A percentile compares a stretch with the other conserved stretches of the same genome.
phyloP scores from a whole-genome alignment of 768 basidiomycete genomes.

The Coprinopsis marcescibilis region DNA sequence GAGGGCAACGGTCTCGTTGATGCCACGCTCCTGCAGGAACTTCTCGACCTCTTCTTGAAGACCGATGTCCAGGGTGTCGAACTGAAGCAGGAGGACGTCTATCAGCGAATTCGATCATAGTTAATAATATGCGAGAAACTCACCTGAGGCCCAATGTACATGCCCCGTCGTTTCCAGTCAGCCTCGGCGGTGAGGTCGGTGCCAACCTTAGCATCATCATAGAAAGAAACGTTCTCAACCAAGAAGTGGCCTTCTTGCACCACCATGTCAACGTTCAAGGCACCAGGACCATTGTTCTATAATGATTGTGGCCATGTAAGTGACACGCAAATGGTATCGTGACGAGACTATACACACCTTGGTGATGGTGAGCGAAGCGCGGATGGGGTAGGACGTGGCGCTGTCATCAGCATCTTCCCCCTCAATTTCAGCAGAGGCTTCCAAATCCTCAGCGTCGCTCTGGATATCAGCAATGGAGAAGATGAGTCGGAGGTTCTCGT shows the following conservation, averaged over 20 bases:
- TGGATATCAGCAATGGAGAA: constrained; percentile 92
- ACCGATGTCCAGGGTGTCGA: constrained; percentile 80
- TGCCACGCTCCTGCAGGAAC: constrained; percentile 85
- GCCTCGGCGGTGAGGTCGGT: constrained; percentile 80
- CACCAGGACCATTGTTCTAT: constrained; percentile 51
- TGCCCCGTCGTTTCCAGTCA: constrained; percentile 88
- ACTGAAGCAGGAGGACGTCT: too few relatives aligned
- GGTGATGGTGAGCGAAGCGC: constrained; percentile 76
- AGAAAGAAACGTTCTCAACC: constrained; percentile 89
- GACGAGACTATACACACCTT: constrained; percentile 46
- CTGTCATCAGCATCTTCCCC: constrained; percentile 22
- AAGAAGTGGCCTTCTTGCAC: constrained; percentile 76
- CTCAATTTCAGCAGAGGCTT: constrained; percentile 19
- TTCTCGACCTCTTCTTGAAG: constrained; percentile 92
- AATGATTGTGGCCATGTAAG: neutral
- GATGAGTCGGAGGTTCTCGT: constrained; percentile 81
- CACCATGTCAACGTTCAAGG: constrained; percentile 73
- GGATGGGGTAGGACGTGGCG: constrained; percentile 57
- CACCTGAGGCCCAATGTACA: constrained; percentile 90
- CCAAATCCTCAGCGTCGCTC: constrained; percentile 30
- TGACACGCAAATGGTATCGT: neutral
- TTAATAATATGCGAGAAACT: constrained; percentile 12
- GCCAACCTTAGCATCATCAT: constrained; percentile 64
- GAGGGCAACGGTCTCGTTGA: constrained; percentile 73
- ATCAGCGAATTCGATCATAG: too few relatives aligned